These are phyloP conservation scores for Vigna unguiculata DNA, from an alignment of 306 rosid genomes.

Conservation along the genomic window DNA sequence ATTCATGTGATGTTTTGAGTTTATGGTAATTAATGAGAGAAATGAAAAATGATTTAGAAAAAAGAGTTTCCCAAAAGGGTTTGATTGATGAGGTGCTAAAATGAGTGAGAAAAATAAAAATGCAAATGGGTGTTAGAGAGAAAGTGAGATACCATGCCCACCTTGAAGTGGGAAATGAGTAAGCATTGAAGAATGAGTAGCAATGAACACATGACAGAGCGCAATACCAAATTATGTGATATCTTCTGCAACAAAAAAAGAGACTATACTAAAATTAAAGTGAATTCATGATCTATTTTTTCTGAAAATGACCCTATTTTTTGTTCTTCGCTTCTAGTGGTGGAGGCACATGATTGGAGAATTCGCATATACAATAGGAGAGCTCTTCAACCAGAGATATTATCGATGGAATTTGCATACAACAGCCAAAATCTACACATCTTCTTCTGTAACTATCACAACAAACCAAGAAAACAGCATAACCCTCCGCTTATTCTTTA, in stretches of 20 bases:
- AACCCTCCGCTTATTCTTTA: slow-evolving; percentile 18
- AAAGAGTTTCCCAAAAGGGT: not conserved
- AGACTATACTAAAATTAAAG: slow-evolving; percentile 40
- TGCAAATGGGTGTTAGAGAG: slow-evolving; percentile 26
- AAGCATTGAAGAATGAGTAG: slow-evolving; percentile 54
- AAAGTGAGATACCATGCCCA: slow-evolving; percentile 55
- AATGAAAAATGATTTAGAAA: not conserved
- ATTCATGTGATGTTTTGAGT: not conserved
- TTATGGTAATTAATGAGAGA: not conserved
- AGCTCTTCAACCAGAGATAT: slow-evolving; percentile 29
- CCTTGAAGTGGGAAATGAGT: slow-evolving; percentile 61
- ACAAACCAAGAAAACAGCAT: slow-evolving; percentile 1
- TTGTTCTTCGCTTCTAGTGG: slow-evolving; percentile 30
- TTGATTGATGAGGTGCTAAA: slow-evolving; percentile 40
- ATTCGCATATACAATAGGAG: slow-evolving; percentile 23
- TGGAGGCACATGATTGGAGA: slow-evolving; percentile 44
- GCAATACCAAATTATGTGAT: slow-evolving; percentile 40
- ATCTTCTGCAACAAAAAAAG: slow-evolving; percentile 47
- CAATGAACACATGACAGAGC: slow-evolving; percentile 49
- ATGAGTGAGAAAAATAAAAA: slow-evolving; percentile 35
- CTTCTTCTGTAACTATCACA: slow-evolving; percentile 30
- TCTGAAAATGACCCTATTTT: slow-evolving; percentile 32
- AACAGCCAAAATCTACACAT: not conserved
- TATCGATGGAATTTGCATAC: slow-evolving; percentile 27
- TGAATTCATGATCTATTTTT: slow-evolving; percentile 42